These are phyloP conservation scores for Eucalyptus lansdowneana DNA, from an alignment of 345 rosid species.

Conservation along the genomic window DNA sequence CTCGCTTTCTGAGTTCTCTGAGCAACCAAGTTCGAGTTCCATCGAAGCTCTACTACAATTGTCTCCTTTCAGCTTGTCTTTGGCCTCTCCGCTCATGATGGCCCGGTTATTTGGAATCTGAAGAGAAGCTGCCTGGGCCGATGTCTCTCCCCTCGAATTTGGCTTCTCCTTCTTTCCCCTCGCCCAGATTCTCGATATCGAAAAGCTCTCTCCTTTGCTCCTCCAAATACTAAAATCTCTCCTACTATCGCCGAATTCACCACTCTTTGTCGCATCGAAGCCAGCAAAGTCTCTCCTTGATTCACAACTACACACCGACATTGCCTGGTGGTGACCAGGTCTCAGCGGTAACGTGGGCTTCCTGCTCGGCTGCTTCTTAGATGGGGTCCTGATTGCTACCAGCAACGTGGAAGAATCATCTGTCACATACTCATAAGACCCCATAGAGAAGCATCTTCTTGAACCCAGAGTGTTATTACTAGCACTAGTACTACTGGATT, in stretches of 20 bases:
- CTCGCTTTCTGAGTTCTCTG: constrained; percentile 10
- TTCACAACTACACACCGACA: constrained; percentile 59
- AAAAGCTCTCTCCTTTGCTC: constrained; percentile 49
- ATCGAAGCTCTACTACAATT: background rate
- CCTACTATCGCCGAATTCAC: background rate
- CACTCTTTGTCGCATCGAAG: constrained; percentile 5
- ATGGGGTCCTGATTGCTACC: constrained; percentile 58
- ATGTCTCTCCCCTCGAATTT: constrained; percentile 16
- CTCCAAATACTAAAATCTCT: background rate
- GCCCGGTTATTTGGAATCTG: constrained; percentile 20
- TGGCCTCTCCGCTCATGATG: background rate
- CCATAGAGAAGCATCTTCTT: constrained; percentile 94
- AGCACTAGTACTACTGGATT: constrained; percentile 12
- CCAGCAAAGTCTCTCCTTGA: constrained; percentile 45
- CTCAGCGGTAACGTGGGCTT: constrained; percentile 35
- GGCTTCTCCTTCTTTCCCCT: constrained; percentile 53
- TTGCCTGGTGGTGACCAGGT: constrained; percentile 57
- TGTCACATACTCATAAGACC: constrained; percentile 92
- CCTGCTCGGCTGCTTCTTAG: constrained; percentile 46
- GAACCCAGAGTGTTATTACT: constrained; percentile 31
- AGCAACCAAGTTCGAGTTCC: constrained; percentile 12
- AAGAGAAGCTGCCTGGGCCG: constrained; percentile 62
- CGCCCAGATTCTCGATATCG: constrained; percentile 85
- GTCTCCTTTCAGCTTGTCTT: background rate
- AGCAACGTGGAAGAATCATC: constrained; percentile 60